phyloP scores from a whole-genome alignment of 768 basidiomycete genomes.

The Agrocybe pediades region DNA sequence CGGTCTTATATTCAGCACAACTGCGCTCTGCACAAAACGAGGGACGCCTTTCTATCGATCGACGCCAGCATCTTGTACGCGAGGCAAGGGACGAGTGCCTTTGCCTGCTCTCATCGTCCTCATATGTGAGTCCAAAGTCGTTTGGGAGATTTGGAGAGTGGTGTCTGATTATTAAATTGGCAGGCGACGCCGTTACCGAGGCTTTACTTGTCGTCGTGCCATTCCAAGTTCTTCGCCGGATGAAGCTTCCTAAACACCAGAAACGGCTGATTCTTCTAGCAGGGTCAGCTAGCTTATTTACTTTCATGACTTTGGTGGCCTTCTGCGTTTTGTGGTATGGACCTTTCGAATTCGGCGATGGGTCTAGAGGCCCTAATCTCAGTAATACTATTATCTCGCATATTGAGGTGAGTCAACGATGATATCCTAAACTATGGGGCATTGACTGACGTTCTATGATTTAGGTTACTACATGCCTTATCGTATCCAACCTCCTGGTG shows the following conservation, averaged over 20 bases:
- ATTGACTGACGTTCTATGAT: not conserved
- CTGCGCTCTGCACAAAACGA: not conserved
- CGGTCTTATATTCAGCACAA: not conserved
- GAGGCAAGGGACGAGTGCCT: not conserved
- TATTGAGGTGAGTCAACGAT: conserved; percentile 2
- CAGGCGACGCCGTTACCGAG: not conserved
- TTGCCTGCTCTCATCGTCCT: not conserved
- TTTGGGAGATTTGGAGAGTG: not conserved
- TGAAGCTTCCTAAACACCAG: conserved; percentile 1
- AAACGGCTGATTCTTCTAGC: not conserved
- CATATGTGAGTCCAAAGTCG: not conserved
- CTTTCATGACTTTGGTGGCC: not conserved
- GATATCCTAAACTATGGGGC: too few species aligned
- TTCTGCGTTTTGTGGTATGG: conserved; percentile 1
- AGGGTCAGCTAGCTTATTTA: not conserved
- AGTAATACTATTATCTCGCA: not conserved
- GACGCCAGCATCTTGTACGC: not conserved
- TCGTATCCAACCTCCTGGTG: not conserved
- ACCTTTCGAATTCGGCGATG: not conserved
- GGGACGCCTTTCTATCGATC: not conserved
- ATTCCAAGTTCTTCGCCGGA: not conserved
- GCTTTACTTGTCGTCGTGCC: not conserved
- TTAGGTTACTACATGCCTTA: not conserved
- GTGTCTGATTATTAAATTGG: not conserved
- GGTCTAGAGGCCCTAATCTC: not conserved